Percentiles rank a stretch among this genome's conserved stretches.
Evolutionary conservation across 805 yeast genomes (phyloP).

Genomic region (Wickerhamiella spandovensis): DNA sequence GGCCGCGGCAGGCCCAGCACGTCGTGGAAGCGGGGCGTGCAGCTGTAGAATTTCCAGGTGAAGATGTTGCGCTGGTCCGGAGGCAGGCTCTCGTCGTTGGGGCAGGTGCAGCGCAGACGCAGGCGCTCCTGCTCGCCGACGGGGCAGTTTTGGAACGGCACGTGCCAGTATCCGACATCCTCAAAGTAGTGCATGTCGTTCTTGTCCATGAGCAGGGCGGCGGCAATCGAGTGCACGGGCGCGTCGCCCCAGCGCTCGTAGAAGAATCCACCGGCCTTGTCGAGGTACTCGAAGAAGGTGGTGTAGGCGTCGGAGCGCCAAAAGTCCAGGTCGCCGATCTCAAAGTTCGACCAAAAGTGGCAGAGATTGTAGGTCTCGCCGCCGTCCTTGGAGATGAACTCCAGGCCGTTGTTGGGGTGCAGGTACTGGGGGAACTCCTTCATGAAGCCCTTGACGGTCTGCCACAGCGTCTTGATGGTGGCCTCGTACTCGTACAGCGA

Average conservation of each 20-base stretch:
- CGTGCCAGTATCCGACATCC: constrained; percentile 63
- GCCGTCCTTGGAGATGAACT: constrained; percentile 56
- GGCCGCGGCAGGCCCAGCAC: constrained; percentile 22
- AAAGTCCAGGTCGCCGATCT: constrained; percentile 58
- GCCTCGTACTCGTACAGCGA: constrained; percentile 54
- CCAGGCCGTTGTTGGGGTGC: constrained; percentile 48
- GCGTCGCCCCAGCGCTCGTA: constrained; percentile 94
- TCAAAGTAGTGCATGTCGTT: constrained; percentile 55
- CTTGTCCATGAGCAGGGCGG: constrained; percentile 42
- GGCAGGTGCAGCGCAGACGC: constrained; percentile 57
- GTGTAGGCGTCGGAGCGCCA: constrained; percentile 47
- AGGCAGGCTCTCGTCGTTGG: constrained; percentile 34
- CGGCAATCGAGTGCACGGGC: constrained; percentile 75
- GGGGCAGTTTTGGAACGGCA: constrained; percentile 53
- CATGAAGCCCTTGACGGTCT: constrained; percentile 51
- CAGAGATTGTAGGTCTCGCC: constrained; percentile 69
- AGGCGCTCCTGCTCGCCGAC: constrained; percentile 35
- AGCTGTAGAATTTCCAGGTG: constrained; percentile 29
- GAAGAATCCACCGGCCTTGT: constrained; percentile 61
- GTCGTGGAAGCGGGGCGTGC: constrained; percentile 26
- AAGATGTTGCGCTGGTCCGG: constrained; percentile 24
- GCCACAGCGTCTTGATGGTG: constrained; percentile 71
- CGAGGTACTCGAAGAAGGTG: constrained; percentile 49
- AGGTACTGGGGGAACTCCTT: constrained; percentile 44
- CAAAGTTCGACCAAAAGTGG: constrained; percentile 81